Percentiles rank a stretch among this genome's conserved stretches.
Conservation (phyloP, 1,284 basidiomycete genomes). For the Malassezia furfur region DNA sequence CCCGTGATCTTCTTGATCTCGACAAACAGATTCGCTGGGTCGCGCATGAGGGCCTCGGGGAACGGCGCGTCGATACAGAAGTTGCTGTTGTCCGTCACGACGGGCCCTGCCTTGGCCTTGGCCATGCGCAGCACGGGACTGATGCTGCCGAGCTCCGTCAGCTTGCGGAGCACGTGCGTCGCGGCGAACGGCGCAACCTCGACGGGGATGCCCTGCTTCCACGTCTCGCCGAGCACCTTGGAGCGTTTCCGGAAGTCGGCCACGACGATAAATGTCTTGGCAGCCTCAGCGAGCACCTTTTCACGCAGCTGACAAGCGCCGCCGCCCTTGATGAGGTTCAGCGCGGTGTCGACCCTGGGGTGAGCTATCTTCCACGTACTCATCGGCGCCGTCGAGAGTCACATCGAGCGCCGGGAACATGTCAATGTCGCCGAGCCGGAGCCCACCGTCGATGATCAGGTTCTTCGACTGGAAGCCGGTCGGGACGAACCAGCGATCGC, state of each 20-base stretch:
- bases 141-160: slow-evolving; percentile 35
- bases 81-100: slow-evolving; percentile 74
- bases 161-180: slow-evolving; percentile 56
- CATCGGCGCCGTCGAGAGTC: slow-evolving; percentile 93
- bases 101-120: slow-evolving; percentile 69
- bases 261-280: slow-evolving; percentile 77
- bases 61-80: slow-evolving; percentile 45
- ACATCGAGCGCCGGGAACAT: slow-evolving; percentile 72
- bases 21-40: slow-evolving; percentile 29
- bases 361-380: slow-evolving; percentile 45
- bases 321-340: slow-evolving; percentile 96
- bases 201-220: slow-evolving; percentile 78
- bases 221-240: slow-evolving; percentile 69
- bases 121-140: slow-evolving; percentile 38
- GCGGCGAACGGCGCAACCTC: slow-evolving; percentile 96
- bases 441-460: slow-evolving; percentile 68
- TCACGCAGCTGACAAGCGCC: slow-evolving; percentile 93
- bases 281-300: slow-evolving; percentile 89
- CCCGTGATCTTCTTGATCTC: slow-evolving; percentile 57
- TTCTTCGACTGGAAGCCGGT: slow-evolving; percentile 87
- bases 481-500: slow-evolving; percentile 50
- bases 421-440: slow-evolving; percentile 74
- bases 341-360: slow-evolving; percentile 66
- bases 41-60: slow-evolving; percentile 31
- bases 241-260: slow-evolving; percentile 83